Percentiles rank a stretch among this genome's conserved stretches.
phyloP scores from a whole-genome alignment of 108 stramenopile genomes.

The Fragilaria crotonensis region DNA sequence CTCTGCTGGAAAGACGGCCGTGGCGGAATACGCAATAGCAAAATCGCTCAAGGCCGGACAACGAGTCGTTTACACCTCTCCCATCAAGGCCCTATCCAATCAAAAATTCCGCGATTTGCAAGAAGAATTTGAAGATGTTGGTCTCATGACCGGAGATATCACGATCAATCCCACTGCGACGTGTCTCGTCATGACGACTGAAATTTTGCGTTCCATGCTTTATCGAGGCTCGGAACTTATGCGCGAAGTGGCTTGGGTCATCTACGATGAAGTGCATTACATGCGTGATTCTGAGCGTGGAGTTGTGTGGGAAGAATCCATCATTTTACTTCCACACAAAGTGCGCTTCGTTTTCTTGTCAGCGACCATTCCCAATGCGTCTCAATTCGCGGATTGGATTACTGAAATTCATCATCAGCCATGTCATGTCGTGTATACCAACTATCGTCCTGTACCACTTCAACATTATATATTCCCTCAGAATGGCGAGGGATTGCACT shows the following conservation, averaged over 20 bases:
- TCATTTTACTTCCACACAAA: constrained; percentile 89
- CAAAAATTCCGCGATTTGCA: constrained; percentile 98
- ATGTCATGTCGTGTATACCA: constrained; percentile 99
- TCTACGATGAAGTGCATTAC: constrained; percentile 98
- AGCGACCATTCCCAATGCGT: constrained; percentile 97
- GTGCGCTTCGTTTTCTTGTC: constrained; percentile 96
- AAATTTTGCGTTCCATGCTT: constrained; percentile 97
- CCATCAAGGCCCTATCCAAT: constrained; percentile 98
- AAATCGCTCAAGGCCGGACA: constrained; percentile 88
- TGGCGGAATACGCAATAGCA: constrained; percentile 95
- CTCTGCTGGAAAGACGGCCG: constrained; percentile 89
- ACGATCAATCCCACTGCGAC: constrained; percentile 95
- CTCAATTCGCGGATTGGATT: constrained; percentile 90
- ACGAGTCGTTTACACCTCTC: constrained; percentile 97
- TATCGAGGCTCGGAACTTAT: constrained; percentile 98
- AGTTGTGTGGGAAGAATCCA: constrained; percentile 94
- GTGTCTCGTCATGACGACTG: constrained; percentile 98
- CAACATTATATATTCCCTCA: constrained; percentile 97
- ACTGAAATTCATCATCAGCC: constrained; percentile 96
- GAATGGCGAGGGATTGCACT: constrained; percentile 91
- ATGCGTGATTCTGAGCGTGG: constrained; percentile 97
- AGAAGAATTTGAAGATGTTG: constrained; percentile 92
- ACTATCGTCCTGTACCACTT: constrained; percentile 97
- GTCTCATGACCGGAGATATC: constrained; percentile 98
- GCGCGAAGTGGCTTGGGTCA: constrained; percentile 97